Evolutionary conservation across 257 asterid genomes (phyloP), one percentile per base, ranked within the genome.

Genomic region (Solanum pimpinellifolium): DNA sequence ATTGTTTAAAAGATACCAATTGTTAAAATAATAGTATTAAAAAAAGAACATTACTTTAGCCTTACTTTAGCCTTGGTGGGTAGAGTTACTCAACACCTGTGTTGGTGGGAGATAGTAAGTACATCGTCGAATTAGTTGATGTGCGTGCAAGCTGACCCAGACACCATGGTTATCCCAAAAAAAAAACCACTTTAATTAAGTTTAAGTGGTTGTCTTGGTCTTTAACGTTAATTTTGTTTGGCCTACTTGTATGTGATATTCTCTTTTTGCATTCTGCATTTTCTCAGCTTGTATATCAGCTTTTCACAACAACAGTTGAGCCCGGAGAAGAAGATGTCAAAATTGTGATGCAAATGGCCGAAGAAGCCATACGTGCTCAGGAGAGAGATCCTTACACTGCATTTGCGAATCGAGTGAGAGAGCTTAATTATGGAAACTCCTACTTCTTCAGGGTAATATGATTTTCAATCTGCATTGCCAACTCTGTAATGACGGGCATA

Each of bases 291-390:
- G 97, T 96, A 87, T 96, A 96, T 93, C 99, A 96, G 91, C 98
- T 96, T 84, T 96, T 96, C 88, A 91, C 91, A 73, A 95, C 99
- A 83, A 91, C 91, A 62, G 92, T 91, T 81, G 94, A 93, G 88
- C 98, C 98, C 16, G 93, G 95, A 86, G 98, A 95, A 89, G 98
- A 93, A 91, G 99, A 96, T 86, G 94, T 94, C 86, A 96, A 94
- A 85, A 95, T 96, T 89, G 98, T 96, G 92, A 96, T 95, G 99
- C 97, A 96, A 92, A 94, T 96, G 98, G 97, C 99, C 23, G 98
- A 95, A 93, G 99, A 96, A 93, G 93, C 98, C 87, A 96, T 96
- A 83, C 96, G 93, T 89, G 98, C 99, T 89, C 99, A 96, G 89
- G 96, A 95, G 91, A 95, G 99, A 90, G 99, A 96, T 90, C 99